Base-by-base conservation (phyloP, 495 filamentous ascomycete genomes). In the Glonium stellatum region DNA sequence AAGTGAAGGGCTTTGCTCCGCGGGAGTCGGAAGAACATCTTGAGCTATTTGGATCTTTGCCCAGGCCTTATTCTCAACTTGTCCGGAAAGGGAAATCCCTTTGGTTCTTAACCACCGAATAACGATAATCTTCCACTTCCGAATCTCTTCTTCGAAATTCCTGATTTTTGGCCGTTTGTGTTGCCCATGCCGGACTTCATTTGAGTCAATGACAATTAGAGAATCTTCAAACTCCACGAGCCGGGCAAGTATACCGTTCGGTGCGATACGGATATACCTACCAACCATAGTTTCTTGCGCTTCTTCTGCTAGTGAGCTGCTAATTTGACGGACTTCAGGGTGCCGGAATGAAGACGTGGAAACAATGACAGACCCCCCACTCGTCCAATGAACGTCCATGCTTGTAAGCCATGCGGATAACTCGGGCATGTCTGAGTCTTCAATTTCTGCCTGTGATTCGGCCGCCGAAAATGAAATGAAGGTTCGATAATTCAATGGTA, bases 401-500 rank as follows among this genome's bases (percentile, higher is more conserved):
- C 59, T 59, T 36, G 63, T 61, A 13, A 66, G 54, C 48, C 57
- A 60, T 18, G 48, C 44, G 1, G 61, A 57, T 6, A 54, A 21
- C n/a, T 19, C 47, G 44, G 55, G 11, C 21, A 18, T 22, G 5
- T 47, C 34, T 42, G 54, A 22, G 18, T 52, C 54, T 11, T 50
- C 36, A 35, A 42, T 25, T 1, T 54, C 53, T 39, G 48, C 18
- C 44, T 22, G 25, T 22, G 31, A 19, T 25, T 59, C 13, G 41
- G 21, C 12, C 19, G 52, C 15, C n/a, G 53, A 46, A 25, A 56
- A 64, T 15, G 55, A 55, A 50, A 71, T n/a, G 27, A 72, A 67
- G 15, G 67, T 71, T 52, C 65, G 61, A 36, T 58, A 66, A 47
- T 72, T 70, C 39, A 72, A 58, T n/a, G 70, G 65, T 47, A 69